A percentile compares a stretch with the other conserved stretches of the same genome.
phyloP scores from a whole-genome alignment of 306 rosid genomes.

The Abrus precatorius region DNA sequence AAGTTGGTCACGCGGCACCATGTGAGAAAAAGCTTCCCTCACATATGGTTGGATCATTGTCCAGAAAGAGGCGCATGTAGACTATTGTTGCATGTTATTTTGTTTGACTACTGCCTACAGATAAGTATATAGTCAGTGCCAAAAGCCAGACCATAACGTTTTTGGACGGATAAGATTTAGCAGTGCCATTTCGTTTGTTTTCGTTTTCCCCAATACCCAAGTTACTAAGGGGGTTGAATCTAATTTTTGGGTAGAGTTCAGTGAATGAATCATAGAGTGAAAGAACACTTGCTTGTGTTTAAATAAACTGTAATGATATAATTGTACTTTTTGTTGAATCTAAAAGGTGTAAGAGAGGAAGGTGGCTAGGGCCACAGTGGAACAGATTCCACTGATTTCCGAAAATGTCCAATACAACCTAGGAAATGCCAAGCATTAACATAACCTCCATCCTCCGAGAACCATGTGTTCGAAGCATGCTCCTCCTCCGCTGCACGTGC shows the following conservation, averaged over 20 bases:
- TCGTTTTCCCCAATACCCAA: neutral
- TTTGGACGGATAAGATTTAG: constrained; percentile 29
- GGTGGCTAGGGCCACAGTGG: neutral
- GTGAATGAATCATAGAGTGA: constrained; percentile 22
- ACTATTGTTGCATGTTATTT: constrained; percentile 11
- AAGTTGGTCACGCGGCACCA: neutral
- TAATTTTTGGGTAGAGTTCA: neutral
- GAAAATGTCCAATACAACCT: constrained; percentile 50
- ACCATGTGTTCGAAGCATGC: too few species aligned
- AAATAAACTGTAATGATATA: too few species aligned
- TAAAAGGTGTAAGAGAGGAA: neutral
- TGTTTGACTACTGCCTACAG: constrained; percentile 8
- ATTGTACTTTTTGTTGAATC: neutral
- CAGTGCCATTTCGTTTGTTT: neutral
- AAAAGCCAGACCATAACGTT: constrained; percentile 12
- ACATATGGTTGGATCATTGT: neutral
- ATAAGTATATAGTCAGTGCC: neutral
- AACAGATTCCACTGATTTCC: neutral
- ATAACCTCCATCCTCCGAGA: too few species aligned
- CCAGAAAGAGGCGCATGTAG: neutral
- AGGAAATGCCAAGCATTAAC: neutral
- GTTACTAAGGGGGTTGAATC: constrained; percentile 12
- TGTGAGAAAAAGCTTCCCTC: neutral
- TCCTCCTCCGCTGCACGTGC: too few species aligned
- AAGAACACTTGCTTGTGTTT: constrained; percentile 15